Base-by-base conservation (phyloP, 257 asterid genomes). In the Vinca minor region DNA sequence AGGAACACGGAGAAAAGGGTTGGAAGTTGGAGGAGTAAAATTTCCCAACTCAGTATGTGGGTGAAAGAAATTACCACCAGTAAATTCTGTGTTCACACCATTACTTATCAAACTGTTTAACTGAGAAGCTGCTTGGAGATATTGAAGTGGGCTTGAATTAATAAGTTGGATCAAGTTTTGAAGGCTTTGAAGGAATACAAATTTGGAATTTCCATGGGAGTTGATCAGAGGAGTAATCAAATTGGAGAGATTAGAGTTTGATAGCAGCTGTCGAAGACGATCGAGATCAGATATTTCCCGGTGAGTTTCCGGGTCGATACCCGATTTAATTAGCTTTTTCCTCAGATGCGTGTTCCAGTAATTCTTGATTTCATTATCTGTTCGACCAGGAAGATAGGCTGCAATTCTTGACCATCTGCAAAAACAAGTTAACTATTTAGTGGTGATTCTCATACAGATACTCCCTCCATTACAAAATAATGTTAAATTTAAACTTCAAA, bases 281-380 rank as follows among this genome's bases (percentile, higher is more conserved):
- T 52, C 59, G 36, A 63, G 65, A 73, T 73, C 72, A 34, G 76
- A 58, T 52, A 78, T 65, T 20, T 73, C 81, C 45, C 66, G 73
- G 80, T 82, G 91, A 0, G 95, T 82, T 10, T 44, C 68, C 0
- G 88, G 91, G 68, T 86, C 85, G 13, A 86, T 80, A 18, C 91
- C 91, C 12, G 69, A 71, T 5, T 35, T 72, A 0, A 80, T 70
- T 17, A 86, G 87, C 73, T 69, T 86, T 62, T 82, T 86, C 71
- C 77, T 78, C 5, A 86, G 62, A 59, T 78, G 79, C 0, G 90
- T 82, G 59, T 86, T 86, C 94, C 90, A 86, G 1, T 28, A 75
- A 31, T 86, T 86, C 83, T 85, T 83, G 74, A 86, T 83, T 65
- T 86, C 94, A 8, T 85, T 85, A 61, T 85, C 94, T 1, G 94